Evolutionary conservation across 495 filamentous ascomycete genomes (phyloP).

Genomic region (Cryomyces minteri): DNA sequence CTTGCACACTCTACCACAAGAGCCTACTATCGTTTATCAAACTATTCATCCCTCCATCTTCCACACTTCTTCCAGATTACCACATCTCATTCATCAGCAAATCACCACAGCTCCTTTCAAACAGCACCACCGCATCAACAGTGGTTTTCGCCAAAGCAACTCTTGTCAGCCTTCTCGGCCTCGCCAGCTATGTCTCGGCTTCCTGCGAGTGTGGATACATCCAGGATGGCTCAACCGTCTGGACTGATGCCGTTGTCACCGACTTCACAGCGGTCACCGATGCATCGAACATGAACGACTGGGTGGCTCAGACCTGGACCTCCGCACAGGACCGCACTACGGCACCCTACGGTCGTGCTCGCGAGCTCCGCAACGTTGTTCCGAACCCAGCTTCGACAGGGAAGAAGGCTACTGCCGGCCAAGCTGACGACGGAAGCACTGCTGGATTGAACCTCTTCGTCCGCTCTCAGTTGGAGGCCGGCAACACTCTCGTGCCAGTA

Average conservation of each 20-base stretch:
- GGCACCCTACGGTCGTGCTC: not conserved
- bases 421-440: constrained; percentile 25
- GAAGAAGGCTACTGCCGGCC: constrained; percentile 16
- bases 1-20: too few species aligned
- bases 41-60: too few species aligned
- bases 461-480: constrained; percentile 20
- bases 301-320: not conserved
- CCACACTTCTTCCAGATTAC: too few species aligned
- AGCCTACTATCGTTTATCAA: too few species aligned
- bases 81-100: too few species aligned
- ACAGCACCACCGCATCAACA: too few species aligned
- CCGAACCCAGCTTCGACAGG: constrained; percentile 25
- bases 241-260: not conserved
- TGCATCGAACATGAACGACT: not conserved
- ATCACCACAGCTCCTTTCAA: too few species aligned
- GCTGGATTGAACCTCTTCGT: constrained; percentile 44
- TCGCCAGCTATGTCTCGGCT: too few species aligned
- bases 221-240: not conserved
- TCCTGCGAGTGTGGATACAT: not conserved
- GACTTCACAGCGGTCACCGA: not conserved
- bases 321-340: not conserved
- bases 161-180: too few species aligned
- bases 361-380: constrained; percentile 27
- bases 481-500: constrained; percentile 28
- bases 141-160: too few species aligned